Base-by-base conservation (phyloP, 768 basidiomycete species). In the Tulasnella sp. region DNA sequence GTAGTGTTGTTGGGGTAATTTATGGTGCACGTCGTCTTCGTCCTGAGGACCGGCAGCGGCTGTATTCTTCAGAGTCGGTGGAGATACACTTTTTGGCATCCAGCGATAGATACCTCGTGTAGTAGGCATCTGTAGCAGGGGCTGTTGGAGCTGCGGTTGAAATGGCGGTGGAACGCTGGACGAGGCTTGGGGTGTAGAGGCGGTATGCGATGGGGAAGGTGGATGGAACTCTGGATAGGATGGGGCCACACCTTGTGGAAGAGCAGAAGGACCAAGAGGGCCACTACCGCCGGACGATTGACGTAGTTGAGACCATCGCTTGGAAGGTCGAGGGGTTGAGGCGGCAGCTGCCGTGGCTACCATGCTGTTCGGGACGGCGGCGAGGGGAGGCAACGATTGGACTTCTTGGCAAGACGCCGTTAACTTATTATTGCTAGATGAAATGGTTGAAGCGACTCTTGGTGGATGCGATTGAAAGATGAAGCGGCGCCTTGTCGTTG, bases 171-270 rank as follows among this genome's bases (percentile, higher is more conserved):
- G 38, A 36, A 76, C 70, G 25, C 29, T 39, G 29, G 67, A 42
- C 15, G 67, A 34, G 15, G 67, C 38, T 17, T 64, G 67, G 0
- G 75, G 75, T 31, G 75, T 67, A 45, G 75, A 76, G 22, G 75
- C 75, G 22, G 75, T 76, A 70, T 76, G 75, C 11, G 75, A 69
- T 7, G 75, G 75, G 22, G 75, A 76, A 19, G 75, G 75, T 29
- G 75, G 75, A 68, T 68, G 34, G 52, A 64, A 64, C 31, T 64
- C 58, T 64, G 58, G 58, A 4, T 67, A 12, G 45, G 39, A 29
- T 12, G 73, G 52, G 11, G 29, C 42, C 42, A 58, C 73, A 39
- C 64, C 73, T 74, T 58, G 73, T 15, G 73, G 36, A 29, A 74
- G 54, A 19, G 37, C 11, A 15, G 58, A 67, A 15, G 73, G 52